These are phyloP conservation scores for Dorcoceras hygrometricum DNA, from an alignment of 257 asterid species.

Conservation along the genomic window DNA sequence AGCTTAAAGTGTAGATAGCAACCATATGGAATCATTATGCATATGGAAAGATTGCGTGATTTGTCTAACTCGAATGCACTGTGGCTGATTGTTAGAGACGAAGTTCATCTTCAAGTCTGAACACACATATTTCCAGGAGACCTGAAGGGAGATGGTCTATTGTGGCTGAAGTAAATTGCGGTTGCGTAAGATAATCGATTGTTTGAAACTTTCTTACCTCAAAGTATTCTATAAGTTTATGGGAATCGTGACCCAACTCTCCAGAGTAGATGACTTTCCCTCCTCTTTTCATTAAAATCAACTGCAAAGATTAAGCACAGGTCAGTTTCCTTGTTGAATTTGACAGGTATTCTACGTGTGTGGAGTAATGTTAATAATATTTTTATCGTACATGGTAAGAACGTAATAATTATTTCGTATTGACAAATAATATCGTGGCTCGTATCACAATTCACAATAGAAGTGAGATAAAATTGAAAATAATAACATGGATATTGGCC, in stretches of 20 bases:
- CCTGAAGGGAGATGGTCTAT: not conserved
- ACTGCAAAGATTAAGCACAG: constrained; percentile 23
- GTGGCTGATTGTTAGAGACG: not conserved
- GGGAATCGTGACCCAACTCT: constrained; percentile 32
- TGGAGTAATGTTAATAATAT: not conserved
- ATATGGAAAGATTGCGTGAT: too few species aligned
- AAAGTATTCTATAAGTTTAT: not conserved
- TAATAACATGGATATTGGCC: too few species aligned
- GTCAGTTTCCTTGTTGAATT: constrained; percentile 1
- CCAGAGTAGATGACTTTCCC: constrained; percentile 43
- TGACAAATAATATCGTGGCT: too few species aligned
- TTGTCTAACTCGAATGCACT: not conserved
- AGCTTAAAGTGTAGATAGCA: not conserved
- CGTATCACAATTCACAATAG: too few species aligned
- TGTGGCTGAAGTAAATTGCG: not conserved
- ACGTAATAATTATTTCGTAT: too few species aligned
- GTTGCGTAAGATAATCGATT: too few species aligned
- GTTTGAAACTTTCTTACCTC: constrained; percentile 1
- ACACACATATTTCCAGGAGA: not conserved
- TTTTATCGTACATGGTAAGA: not conserved
- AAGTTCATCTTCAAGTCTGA: not conserved
- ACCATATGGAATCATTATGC: not conserved
- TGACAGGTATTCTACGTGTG: not conserved
- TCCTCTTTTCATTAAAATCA: constrained; percentile 45
- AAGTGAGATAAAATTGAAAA: too few species aligned